Conservation (phyloP, 2,329 filamentous ascomycete genomes). For the Delphinella strobiligena region DNA sequence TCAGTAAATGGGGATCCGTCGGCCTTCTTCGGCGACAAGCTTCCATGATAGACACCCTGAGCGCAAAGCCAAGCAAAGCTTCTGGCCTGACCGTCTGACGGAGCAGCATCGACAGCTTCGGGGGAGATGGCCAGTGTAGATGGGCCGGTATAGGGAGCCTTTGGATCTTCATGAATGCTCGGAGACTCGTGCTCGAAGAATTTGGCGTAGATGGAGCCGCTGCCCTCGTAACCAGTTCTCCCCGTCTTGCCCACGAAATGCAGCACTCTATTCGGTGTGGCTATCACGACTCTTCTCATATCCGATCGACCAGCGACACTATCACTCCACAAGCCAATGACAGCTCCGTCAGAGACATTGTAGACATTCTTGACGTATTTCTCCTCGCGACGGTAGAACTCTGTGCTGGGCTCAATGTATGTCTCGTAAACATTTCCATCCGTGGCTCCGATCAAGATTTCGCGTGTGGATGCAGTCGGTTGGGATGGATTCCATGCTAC, state of each 20-base stretch:
- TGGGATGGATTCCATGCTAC: constrained; percentile 91
- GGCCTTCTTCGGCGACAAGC: constrained; percentile 48
- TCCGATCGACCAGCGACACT: constrained; percentile 56
- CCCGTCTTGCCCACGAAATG: constrained; percentile 73
- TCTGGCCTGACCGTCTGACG: constrained; percentile 42
- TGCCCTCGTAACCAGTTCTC: constrained; percentile 61
- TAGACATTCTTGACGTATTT: constrained; percentile 79
- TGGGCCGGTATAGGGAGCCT: constrained; percentile 41
- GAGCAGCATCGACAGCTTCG: constrained; percentile 48
- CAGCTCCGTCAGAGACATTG: constrained; percentile 67
- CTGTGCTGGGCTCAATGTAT: constrained; percentile 85
- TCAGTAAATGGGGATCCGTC: constrained; percentile 57
- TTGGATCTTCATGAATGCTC: constrained; percentile 58
- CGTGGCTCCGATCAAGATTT: constrained; percentile 83
- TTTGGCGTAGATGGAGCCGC: constrained; percentile 72
- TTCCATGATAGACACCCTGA: constrained; percentile 81
- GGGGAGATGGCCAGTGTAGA: constrained; percentile 68
- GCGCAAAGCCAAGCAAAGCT: constrained; percentile 84
- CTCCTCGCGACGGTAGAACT: constrained; percentile 92
- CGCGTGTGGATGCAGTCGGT: constrained; percentile 84
- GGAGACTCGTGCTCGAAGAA: constrained; percentile 83
- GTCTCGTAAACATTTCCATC: constrained; percentile 93
- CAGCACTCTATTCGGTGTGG: constrained; percentile 64
- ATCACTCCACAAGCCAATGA: constrained; percentile 81
- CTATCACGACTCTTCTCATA: constrained; percentile 63